Percentiles rank a stretch among this genome's conserved stretches.
These are phyloP conservation scores for Phialemoniopsis sp. DNA, from an alignment of 2,329 filamentous ascomycete species.

Conservation along the genomic window DNA sequence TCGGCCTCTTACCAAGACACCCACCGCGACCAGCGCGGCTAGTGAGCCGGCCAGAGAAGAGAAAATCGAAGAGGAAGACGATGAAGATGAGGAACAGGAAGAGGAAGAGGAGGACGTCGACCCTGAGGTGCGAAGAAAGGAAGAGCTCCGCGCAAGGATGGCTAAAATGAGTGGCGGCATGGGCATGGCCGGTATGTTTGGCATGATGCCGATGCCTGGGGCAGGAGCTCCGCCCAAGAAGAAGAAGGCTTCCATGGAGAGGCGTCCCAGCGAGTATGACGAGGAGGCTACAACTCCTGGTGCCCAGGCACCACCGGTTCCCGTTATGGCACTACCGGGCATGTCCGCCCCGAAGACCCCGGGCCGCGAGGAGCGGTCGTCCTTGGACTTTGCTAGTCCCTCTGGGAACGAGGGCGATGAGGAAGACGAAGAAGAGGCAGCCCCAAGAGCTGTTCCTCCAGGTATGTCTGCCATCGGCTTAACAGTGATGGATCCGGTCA, in stretches of 20 bases:
- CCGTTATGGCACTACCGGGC: constrained; percentile 66
- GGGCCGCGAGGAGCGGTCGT: constrained; percentile 41
- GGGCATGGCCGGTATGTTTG: constrained; percentile 94
- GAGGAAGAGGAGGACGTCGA: constrained; percentile 83
- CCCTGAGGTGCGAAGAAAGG: constrained; percentile 76
- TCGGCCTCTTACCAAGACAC: constrained; percentile 30
- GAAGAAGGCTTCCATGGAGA: constrained; percentile 45
- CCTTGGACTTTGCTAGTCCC: constrained; percentile 3
- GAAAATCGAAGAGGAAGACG: constrained; percentile 33
- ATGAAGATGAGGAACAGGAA: constrained; percentile 60
- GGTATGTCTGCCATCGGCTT: constrained; percentile 14
- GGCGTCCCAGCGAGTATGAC: constrained; percentile 34
- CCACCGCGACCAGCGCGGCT: constrained; percentile 23
- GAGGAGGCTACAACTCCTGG: constrained; percentile 39
- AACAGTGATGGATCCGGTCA: constrained; percentile 10
- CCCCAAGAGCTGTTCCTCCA: constrained; percentile 20
- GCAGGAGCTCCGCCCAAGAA: constrained; percentile 46
- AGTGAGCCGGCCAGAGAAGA: constrained; percentile 35
- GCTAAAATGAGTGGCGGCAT: constrained; percentile 98
- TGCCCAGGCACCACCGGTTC: constrained; percentile 48
- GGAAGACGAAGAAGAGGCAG: constrained; percentile 25
- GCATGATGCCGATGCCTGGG: constrained; percentile 59
- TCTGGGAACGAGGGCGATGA: constrained; percentile 20
- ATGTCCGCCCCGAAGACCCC: constrained; percentile 52
- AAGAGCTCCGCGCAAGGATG: constrained; percentile 92